These are phyloP conservation scores for Lentinula novae-zelandiae DNA, from an alignment of 1,284 basidiomycete genomes.

Conservation along the genomic window DNA sequence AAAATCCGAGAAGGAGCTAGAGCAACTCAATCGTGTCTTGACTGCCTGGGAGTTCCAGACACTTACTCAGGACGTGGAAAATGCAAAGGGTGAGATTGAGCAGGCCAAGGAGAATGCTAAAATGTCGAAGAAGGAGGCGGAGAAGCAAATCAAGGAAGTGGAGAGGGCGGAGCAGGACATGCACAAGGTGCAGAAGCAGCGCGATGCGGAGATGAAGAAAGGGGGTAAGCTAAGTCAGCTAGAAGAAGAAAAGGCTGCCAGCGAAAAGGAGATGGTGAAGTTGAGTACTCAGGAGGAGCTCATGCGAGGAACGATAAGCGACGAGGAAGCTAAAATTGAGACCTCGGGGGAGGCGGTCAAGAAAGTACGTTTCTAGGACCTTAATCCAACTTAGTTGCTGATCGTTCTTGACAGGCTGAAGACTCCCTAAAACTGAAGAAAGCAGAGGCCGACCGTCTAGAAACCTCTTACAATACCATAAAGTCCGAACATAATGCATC, in stretches of 20 bases:
- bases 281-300: conserved; percentile 86
- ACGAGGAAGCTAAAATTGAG: conserved; percentile 71
- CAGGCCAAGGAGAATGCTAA: conserved; percentile 50
- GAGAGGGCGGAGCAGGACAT: conserved; percentile 70
- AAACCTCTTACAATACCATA: conserved; percentile 59
- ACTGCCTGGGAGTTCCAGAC: conserved; percentile 90
- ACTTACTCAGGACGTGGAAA: conserved; percentile 40
- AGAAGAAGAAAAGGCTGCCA: conserved; percentile 73
- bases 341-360: conserved; percentile 54
- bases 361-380: conserved; percentile 42
- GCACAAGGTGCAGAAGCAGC: conserved; percentile 62
- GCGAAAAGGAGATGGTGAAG: conserved; percentile 87
- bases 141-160: conserved; percentile 54
- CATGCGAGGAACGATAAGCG: conserved; percentile 71
- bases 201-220: conserved; percentile 65
- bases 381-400: not conserved
- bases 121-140: conserved; percentile 43
- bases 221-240: conserved; percentile 80
- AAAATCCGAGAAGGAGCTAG: conserved; percentile 86
- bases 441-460: conserved; percentile 56
- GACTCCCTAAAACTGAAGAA: conserved; percentile 55
- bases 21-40: conserved; percentile 82
- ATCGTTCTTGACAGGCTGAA: conserved; percentile 42
- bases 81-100: conserved; percentile 54
- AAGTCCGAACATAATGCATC: conserved; percentile 73